A percentile compares a stretch with the other conserved stretches of the same genome.
Evolutionary conservation across 148 eudicot species (phyloP).

Genomic region (Chenopodium berlandieri): DNA sequence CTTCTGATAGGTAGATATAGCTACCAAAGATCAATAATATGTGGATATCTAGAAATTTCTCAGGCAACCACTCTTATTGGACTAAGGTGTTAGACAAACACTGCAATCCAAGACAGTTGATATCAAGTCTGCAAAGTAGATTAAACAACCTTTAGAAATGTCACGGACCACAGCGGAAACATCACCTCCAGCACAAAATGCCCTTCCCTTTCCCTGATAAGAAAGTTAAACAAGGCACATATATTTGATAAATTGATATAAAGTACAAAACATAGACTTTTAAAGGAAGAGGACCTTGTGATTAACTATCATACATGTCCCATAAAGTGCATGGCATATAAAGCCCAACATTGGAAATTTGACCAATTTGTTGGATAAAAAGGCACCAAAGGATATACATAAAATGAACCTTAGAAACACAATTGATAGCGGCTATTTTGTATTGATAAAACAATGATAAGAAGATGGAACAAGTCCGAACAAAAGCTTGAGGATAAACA

Average conservation of each 20-base stretch:
- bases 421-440: neutral
- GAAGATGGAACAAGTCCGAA: no score
- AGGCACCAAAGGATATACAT: neutral
- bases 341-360: neutral
- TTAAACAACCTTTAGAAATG: constrained; percentile 45
- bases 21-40: neutral
- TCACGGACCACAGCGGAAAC: constrained; percentile 68
- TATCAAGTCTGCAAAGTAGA: neutral
- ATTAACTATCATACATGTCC: neutral
- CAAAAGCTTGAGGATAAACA: no score
- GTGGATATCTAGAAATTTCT: neutral
- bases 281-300: neutral
- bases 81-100: neutral
- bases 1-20: no score
- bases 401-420: neutral
- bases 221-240: constrained; percentile 9
- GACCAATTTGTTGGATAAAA: neutral
- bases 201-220: constrained; percentile 77
- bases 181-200: constrained; percentile 97
- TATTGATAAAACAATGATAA: no score
- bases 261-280: neutral
- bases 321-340: neutral
- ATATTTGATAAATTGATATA: neutral
- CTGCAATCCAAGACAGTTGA: neutral
- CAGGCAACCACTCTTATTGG: neutral